Evolutionary conservation across 371 early-diverging fungal species (phyloP).

Genomic region (Syncephalastrum sp.): DNA sequence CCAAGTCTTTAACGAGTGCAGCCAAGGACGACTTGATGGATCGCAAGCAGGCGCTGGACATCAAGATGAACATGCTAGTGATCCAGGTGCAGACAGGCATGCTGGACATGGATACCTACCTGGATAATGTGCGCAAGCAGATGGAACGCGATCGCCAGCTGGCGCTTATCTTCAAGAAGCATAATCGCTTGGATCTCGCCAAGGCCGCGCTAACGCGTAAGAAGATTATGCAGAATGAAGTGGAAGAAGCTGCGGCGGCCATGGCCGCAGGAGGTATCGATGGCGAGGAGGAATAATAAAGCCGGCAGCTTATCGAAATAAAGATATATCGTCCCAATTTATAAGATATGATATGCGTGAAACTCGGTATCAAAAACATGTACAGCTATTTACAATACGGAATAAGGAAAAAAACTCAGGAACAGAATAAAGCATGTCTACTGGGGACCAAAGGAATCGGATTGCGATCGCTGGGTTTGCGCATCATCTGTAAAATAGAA

Average conservation of each 20-base stretch:
- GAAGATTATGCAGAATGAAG: slow-evolving; percentile 80
- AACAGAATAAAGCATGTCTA: too few species aligned
- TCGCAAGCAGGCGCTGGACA: slow-evolving; percentile 65
- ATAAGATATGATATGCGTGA: too few species aligned
- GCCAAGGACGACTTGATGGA: slow-evolving; percentile 64
- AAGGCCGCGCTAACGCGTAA: slow-evolving; percentile 65
- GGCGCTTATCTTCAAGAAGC: slow-evolving; percentile 70
- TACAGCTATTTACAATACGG: too few species aligned
- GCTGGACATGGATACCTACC: slow-evolving; percentile 73
- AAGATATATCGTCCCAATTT: too few species aligned
- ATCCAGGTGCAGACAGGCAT: slow-evolving; percentile 75
- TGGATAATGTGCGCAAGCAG: slow-evolving; percentile 51
- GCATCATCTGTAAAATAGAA: too few species aligned
- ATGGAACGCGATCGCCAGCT: slow-evolving; percentile 65
- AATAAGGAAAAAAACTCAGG: too few species aligned
- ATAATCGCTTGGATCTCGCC: slow-evolving; percentile 65
- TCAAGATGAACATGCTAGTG: slow-evolving; percentile 82
- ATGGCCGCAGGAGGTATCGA: slow-evolving; percentile 35
- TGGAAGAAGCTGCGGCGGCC: slow-evolving; percentile 76
- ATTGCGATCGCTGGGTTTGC: too few species aligned
- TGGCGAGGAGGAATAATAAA: not conserved
- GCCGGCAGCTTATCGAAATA: too few species aligned
- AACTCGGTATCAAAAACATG: too few species aligned
- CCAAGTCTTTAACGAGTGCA: slow-evolving; percentile 31
- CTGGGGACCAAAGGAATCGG: too few species aligned